A percentile compares a stretch with the other conserved stretches of the same genome.
These are phyloP conservation scores for Penicillium sp. DNA, from an alignment of 2,329 filamentous ascomycete species.

Conservation along the genomic window DNA sequence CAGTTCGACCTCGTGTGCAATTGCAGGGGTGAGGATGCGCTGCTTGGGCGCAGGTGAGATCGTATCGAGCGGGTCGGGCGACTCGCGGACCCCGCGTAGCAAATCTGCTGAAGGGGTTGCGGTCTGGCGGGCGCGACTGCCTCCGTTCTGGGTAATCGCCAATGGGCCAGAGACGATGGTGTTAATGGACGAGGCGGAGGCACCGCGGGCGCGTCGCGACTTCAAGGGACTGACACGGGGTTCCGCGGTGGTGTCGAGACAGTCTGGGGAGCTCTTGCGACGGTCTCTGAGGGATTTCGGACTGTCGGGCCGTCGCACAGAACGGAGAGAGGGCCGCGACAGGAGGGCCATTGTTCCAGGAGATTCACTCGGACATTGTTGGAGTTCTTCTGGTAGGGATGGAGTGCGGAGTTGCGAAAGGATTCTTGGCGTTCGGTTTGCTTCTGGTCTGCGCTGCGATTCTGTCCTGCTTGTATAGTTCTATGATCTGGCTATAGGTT, in stretches of 20 bases:
- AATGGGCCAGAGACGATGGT: constrained; percentile 19
- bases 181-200: constrained; percentile 19
- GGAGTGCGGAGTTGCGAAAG: constrained; percentile 6
- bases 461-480: not conserved
- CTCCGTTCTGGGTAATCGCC: constrained; percentile 11
- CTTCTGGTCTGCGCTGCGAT: not conserved
- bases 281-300: constrained; percentile 9
- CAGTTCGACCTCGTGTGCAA: constrained; percentile 12
- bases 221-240: constrained; percentile 14
- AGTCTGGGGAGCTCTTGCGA: constrained; percentile 37
- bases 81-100: constrained; percentile 18
- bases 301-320: constrained; percentile 30
- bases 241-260: constrained; percentile 30
- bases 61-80: constrained; percentile 29
- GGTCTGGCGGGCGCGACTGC: constrained; percentile 8
- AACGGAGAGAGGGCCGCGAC: constrained; percentile 36
- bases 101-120: constrained; percentile 14
- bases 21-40: constrained; percentile 4
- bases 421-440: constrained; percentile 12
- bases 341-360: constrained; percentile 34
- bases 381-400: constrained; percentile 7
- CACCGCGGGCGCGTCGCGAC: constrained; percentile 18
- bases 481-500: too few species aligned
- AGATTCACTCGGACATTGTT: constrained; percentile 24
- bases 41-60: constrained; percentile 22